A percentile compares a stretch with the other conserved stretches of the same genome.
Evolutionary conservation across 108 stramenopile species (phyloP).

Genomic region (Nannochloropsis granulata): DNA sequence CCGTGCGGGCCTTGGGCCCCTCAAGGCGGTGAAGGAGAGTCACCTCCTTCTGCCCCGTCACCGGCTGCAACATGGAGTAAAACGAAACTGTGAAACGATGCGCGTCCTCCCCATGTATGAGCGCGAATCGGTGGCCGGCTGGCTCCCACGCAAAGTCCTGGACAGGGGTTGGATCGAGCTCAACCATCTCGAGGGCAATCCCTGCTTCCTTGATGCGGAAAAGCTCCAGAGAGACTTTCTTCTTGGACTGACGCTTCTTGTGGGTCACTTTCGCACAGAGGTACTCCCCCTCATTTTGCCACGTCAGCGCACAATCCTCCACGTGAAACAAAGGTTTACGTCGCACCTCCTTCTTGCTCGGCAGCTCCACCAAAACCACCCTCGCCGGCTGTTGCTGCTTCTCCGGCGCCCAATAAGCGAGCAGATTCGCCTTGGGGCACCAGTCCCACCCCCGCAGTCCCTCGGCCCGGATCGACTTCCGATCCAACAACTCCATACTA

Average conservation of each 20-base stretch:
- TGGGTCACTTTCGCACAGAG: slow-evolving; percentile 82
- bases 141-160: slow-evolving; percentile 84
- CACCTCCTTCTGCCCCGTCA: slow-evolving; percentile 45
- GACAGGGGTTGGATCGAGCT: slow-evolving; percentile 52
- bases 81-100: slow-evolving; percentile 75
- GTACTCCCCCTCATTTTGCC: slow-evolving; percentile 81
- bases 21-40: slow-evolving; percentile 51
- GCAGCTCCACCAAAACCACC: slow-evolving; percentile 76
- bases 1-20: slow-evolving; percentile 48
- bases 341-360: slow-evolving; percentile 68
- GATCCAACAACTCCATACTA: slow-evolving; percentile 69
- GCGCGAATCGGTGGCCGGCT: slow-evolving; percentile 68
- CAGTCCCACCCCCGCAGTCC: slow-evolving; percentile 86
- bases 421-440: slow-evolving; percentile 68
- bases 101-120: slow-evolving; percentile 80
- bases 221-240: slow-evolving; percentile 54
- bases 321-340: slow-evolving; percentile 91
- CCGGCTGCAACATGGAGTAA: slow-evolving; percentile 64
- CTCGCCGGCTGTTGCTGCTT: slow-evolving; percentile 73
- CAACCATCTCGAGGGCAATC: slow-evolving; percentile 86
- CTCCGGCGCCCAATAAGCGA: slow-evolving; percentile 93
- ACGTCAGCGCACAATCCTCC: slow-evolving; percentile 72
- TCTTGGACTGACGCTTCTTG: slow-evolving; percentile 80
- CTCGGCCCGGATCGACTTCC: slow-evolving; percentile 65
- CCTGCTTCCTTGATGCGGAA: slow-evolving; percentile 62